These are phyloP conservation scores for Solanum appendiculatum DNA, from an alignment of 257 asterid genomes.

Conservation along the genomic window DNA sequence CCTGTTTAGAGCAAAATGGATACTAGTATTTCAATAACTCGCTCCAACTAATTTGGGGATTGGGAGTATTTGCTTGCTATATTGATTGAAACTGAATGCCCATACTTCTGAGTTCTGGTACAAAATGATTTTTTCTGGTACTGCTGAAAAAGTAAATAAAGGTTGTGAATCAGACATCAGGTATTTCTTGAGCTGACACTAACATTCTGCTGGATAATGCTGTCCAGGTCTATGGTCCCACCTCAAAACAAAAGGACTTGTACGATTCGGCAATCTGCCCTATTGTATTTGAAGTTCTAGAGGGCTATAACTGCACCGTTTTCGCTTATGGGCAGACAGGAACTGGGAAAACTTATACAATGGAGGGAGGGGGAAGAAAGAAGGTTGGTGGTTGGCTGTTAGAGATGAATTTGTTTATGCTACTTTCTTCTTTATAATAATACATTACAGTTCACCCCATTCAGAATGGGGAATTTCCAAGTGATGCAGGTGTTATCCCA, in stretches of 20 bases:
- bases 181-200: neutral
- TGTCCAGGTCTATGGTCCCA: constrained; percentile 83
- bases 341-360: constrained; percentile 95
- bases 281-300: constrained; percentile 84
- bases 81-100: neutral
- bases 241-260: constrained; percentile 87
- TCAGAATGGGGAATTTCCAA: constrained; percentile 95
- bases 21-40: neutral
- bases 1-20: neutral
- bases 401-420: neutral
- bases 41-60: neutral
- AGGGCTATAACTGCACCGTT: constrained; percentile 96
- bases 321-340: constrained; percentile 99
- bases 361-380: constrained; percentile 98
- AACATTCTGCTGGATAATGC: neutral
- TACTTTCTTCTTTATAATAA: neutral
- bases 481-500: constrained; percentile 98
- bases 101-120: neutral
- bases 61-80: neutral
- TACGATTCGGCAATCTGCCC: constrained; percentile 85
- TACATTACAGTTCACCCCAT: constrained; percentile 14
- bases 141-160: neutral
- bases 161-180: neutral
- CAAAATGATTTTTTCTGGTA: neutral
- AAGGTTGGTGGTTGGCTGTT: constrained; percentile 34